Evolutionary conservation across 805 yeast genomes (phyloP).

Genomic region (Tetrapisispora iriomotensis): DNA sequence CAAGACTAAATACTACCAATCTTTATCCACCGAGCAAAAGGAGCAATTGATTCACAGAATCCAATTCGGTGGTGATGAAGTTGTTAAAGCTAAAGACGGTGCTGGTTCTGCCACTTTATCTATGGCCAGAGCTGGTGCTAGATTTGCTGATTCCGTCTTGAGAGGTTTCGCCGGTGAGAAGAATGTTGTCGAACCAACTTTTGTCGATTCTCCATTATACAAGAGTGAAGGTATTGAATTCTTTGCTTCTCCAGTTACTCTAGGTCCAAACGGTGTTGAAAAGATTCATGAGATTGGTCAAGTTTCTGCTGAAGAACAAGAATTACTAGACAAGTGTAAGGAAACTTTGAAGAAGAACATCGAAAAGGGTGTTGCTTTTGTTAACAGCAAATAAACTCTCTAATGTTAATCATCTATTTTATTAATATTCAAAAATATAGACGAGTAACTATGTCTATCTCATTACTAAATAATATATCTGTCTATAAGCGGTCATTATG

Average conservation of each 20-base stretch:
- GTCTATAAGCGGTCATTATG: conserved; percentile 1
- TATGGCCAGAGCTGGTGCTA: conserved; percentile 87
- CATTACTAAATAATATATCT: neutral
- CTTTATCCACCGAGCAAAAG: conserved; percentile 46
- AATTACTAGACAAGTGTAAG: conserved; percentile 71
- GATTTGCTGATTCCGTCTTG: conserved; percentile 57
- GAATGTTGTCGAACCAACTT: conserved; percentile 58
- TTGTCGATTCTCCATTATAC: conserved; percentile 73
- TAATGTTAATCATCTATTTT: neutral
- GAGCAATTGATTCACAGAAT: conserved; percentile 71
- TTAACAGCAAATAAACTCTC: conserved; percentile 22
- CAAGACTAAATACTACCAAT: conserved; percentile 59
- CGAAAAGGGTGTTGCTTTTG: conserved; percentile 86
- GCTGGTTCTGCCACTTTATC: conserved; percentile 90
- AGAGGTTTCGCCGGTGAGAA: conserved; percentile 55
- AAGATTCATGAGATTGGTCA: conserved; percentile 70
- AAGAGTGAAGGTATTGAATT: conserved; percentile 87
- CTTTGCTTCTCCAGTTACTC: conserved; percentile 90
- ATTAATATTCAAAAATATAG: conserved; percentile 1
- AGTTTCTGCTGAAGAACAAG: conserved; percentile 70
- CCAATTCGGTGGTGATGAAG: conserved; percentile 96
- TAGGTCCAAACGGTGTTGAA: conserved; percentile 85
- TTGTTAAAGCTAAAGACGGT: conserved; percentile 87
- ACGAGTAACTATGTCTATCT: neutral
- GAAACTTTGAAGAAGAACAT: conserved; percentile 87